Evolutionary conservation across 2,329 filamentous ascomycete species (phyloP), one percentile per base, ranked within the genome.

Genomic region (Diaporthe helianthi): DNA sequence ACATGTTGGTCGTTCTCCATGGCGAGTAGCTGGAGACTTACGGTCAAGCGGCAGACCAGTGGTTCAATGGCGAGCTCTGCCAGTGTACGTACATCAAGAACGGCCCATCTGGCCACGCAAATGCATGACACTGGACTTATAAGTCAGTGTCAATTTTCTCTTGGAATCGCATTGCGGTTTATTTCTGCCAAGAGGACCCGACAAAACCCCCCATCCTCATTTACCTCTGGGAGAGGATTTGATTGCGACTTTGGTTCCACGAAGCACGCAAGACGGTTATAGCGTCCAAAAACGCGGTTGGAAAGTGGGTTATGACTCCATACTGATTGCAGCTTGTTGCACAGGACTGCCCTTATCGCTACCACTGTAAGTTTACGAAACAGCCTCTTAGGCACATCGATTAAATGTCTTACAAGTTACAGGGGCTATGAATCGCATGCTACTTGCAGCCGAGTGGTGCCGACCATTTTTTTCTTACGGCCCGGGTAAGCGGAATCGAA

Each of bases 301-400:
- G 58, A 58, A 38, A 61, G 58, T 61, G 58, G 58, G 58, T 61
- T 61, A 61, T 61, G 41, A 61, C 31, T 61, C 29, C 58, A 61
- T 47, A 24, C 47, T 61, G 58, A 61, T 46, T 61, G 13, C 58
- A 61, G 33, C 12, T 47, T 12, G 58, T 61, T 9, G 26, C 41
- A 61, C 41, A 47, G 12, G 29, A 33, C 47, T 5, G 12, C 6
- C 6, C 58, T 61, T 47, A 61, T 61, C 58, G 58, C 58, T 22
- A 17, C 9, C n/a, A n/a, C n/a, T n/a, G n/a, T 33, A 4, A 33
- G 19, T n/a, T 61, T 12, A n/a, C 24, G 38, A 47, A 3, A 17
- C 17, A 36, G 29, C 22, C 58, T 61, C 36, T 33, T n/a, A 13
- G 41, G 41, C 26, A n/a, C 26, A 24, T 47, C 41, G 19, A n/a